Evolutionary conservation across 768 basidiomycete genomes (phyloP).

Genomic region (Strobilomyces dryophilus): DNA sequence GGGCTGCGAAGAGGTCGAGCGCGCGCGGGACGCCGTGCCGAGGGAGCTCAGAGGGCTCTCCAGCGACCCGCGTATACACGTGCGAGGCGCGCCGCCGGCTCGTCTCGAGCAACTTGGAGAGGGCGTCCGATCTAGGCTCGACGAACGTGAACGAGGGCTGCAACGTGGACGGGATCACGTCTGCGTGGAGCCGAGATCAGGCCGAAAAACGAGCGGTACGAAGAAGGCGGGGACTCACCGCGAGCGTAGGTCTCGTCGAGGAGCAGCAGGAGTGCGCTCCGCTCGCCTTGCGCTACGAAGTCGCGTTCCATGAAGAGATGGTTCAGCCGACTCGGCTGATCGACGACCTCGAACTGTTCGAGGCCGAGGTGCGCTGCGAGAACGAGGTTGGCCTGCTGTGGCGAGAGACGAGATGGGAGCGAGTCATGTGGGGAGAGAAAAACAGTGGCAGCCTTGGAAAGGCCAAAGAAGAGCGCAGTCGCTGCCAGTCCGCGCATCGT

Average conservation of each 20-base stretch:
- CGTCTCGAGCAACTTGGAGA: conserved; percentile 52
- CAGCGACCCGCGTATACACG: conserved; percentile 52
- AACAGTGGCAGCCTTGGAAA: conserved; percentile 51
- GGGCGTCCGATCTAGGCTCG: conserved; percentile 29
- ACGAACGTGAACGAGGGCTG: conserved; percentile 44
- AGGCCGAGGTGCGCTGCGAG: conserved; percentile 71
- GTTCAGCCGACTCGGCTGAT: conserved; percentile 24
- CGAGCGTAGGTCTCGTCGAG: conserved; percentile 51
- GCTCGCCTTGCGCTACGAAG: conserved; percentile 56
- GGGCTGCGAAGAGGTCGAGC: conserved; percentile 40
- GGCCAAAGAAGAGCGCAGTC: conserved; percentile 27
- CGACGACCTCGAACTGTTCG: conserved; percentile 55
- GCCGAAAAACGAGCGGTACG: background rate
- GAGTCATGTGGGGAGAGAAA: conserved; percentile 51
- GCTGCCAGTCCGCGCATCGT: conserved; percentile 22
- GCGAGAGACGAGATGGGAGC: conserved; percentile 39
- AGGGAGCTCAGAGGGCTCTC: conserved; percentile 30
- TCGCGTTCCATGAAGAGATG: conserved; percentile 32
- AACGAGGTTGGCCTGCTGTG: conserved; percentile 53
- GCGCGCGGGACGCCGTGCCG: conserved; percentile 29
- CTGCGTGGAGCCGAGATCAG: conserved; percentile 31
- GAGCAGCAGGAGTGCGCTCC: conserved; percentile 50
- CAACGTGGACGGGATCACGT: conserved; percentile 52
- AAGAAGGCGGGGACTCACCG: conserved; percentile 42
- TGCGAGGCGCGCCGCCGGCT: conserved; percentile 56